Base-by-base conservation (phyloP, 1,284 basidiomycete species). In the Microbotryum saponariae region DNA sequence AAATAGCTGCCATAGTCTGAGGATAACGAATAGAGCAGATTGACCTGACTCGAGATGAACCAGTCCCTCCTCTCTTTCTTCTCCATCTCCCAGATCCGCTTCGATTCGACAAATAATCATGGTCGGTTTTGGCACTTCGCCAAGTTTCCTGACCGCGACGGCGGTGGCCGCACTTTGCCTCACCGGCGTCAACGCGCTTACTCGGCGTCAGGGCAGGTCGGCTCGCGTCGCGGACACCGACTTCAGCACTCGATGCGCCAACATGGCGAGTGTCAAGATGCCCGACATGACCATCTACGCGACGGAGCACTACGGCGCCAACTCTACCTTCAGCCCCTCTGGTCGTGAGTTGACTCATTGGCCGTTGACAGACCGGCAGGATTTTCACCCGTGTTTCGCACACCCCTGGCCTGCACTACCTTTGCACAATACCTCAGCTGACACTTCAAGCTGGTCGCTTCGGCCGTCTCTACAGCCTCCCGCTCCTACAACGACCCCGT, bases 401-500 rank as follows among this genome's bases (percentile, higher is more conserved):
- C 5, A 23, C 5, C 16, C 27, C 33, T 37, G 45, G 61, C 46
- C 12, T 54, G 54, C 33, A 51, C 54, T 31, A 56, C 54, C 45
- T 56, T 59, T 12, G 33, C 61, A 3, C 8, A 51, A 8, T 37
- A 47, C 18, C 51, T 46, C 21, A 51, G 56, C 42, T 49, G 56
- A 29, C 12, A 47, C 4, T 62, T 31, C 18, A 12, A 42, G 3
- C 31, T 31, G 7, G 20, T 50, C 9, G 6, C 12, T 12, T 50
- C 10, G 31, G 37, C 12, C 37, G 37, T 42, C 37, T 42, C 21
- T 27, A 21, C 48, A 50, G 48, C 48, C 48, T 52, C 56, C 8
- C 31, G 45, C 12, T 57, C 52, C 3, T 58, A 64, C 60, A 57
- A 50, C 2, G 25, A 29, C 60, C 47, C 59, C 1, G 67, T 68